Percentiles rank a stretch among this genome's conserved stretches.
Evolutionary conservation across 2,329 filamentous ascomycete genomes (phyloP).

Genomic region (Leptographium flavum): DNA sequence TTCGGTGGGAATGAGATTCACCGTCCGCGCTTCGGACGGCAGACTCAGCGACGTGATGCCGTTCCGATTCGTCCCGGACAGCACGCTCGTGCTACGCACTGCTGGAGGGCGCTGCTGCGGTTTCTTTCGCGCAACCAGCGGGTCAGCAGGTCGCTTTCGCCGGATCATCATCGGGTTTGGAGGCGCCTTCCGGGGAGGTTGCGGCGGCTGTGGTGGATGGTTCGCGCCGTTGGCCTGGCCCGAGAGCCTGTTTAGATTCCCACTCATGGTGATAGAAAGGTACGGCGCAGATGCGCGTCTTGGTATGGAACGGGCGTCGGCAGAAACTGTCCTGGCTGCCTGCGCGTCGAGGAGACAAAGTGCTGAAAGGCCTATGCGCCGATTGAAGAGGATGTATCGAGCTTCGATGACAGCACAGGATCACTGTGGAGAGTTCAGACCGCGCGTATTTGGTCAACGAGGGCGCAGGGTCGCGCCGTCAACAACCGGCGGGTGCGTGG

Average conservation of each 20-base stretch:
- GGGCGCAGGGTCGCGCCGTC: neutral
- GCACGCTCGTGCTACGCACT: slow-evolving; percentile 5
- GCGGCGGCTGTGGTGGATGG: slow-evolving; percentile 1
- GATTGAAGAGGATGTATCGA: neutral
- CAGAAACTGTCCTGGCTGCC: too few relatives aligned
- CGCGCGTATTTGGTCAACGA: neutral
- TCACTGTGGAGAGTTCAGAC: neutral
- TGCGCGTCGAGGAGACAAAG: neutral
- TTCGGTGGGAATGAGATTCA: slow-evolving; percentile 5
- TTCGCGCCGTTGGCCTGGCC: slow-evolving; percentile 11
- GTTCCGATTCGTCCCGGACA: slow-evolving; percentile 7
- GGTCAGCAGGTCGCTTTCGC: slow-evolving; percentile 40
- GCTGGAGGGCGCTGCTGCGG: slow-evolving; percentile 22
- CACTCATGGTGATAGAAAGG: slow-evolving; percentile 26
- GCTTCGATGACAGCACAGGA: neutral
- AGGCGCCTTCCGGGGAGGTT: slow-evolving; percentile 20
- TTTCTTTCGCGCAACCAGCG: slow-evolving; percentile 49
- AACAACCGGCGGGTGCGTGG: neutral
- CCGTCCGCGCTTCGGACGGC: slow-evolving; percentile 9
- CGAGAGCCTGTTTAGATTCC: slow-evolving; percentile 20
- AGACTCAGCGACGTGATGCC: slow-evolving; percentile 9
- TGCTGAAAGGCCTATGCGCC: neutral
- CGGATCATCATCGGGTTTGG: slow-evolving; percentile 20
- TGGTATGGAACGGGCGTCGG: neutral
- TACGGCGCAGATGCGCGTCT: neutral